Base-by-base conservation (phyloP, 106 monocot genomes). In the Platanthera guangdongensis region DNA sequence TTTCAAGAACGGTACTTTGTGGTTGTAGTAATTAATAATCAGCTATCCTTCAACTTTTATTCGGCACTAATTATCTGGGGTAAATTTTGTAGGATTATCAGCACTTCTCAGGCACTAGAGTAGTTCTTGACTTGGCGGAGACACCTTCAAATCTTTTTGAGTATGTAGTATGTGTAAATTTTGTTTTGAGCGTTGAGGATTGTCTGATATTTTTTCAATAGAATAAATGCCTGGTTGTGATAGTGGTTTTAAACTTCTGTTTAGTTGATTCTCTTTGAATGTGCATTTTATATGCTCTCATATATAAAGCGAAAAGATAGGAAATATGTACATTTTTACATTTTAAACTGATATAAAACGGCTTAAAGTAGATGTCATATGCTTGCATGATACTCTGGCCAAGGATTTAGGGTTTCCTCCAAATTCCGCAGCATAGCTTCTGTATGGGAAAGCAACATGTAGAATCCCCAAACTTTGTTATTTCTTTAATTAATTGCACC, bases 111-210 rank as follows among this genome's bases (percentile, higher is more conserved):
- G 96, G 96, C 18, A 97, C 96, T 48, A 86, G 96, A 80, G 91
- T 97, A 51, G 89, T 84, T 76, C 89, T 93, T 80, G 96, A 97
- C 82, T 82, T 97, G 9, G 96, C 96, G 69, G 96, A 97, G 81
- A 91, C 87, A 47, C 96, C 96, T 68, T 91, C 96, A 49, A 93
- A 97, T 75, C 91, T 97, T 77, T 97, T 97, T 85, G 96, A 97
- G 96, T 96, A 84, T 51, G 88, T 87, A 69, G 64, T 50, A 10
- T 19, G 46, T n/a, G 59, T 39, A 39, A 39, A 19, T 15, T 5
- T 30, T 52, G 28, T 30, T 67, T 55, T 55, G 13, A 55, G 5
- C 3, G 11, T 60, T 9, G 59, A 7, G 59, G 3, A 18, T 60
- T 60, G 39, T 60, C 7, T 21, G 18, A 60, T 60, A 60, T 60